Evolutionary conservation across 371 early-diverging fungal species (phyloP), one percentile per base, ranked within the genome.

Genomic region (Parasitella parasitica): DNA sequence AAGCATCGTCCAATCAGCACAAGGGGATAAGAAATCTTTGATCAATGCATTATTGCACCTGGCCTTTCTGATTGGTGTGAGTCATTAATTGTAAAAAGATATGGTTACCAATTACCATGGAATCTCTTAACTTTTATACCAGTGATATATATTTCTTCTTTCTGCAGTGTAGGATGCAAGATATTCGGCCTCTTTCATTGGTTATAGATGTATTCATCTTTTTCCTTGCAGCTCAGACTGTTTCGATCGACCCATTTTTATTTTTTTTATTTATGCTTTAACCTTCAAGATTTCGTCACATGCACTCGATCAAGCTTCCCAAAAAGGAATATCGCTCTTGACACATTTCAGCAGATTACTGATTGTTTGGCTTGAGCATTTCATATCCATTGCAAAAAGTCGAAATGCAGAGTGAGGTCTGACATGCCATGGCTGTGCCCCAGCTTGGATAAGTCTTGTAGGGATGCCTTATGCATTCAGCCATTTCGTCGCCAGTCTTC

Each of bases 21-120:
- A 9, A 28, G 18, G 11, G 27, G 49, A 49, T 59, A 56, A 32
- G 39, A 30, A 43, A 64, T 64, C 67, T 66, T 66, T 61, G 54
- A 71, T 71, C 71, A 67, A 71, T 71, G 71, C 71, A 67, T 53
- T 37, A 20, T 15, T 9, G n/a, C 16, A 50, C 39, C 28, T 16
- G 27, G 46, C 48, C 18, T 39, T 46, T 69, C 52, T 77, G 74
- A 77, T 77, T 77, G 77, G 77, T 77, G 74, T 77, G 77, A 77
- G 66, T 77, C 77, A 77, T 77, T 72, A 62, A 70, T 54, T 41
- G 61, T 61, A 56, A 53, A 54, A 34, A 34, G 52, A 34, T 34
- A 20, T 28, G 16, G 32, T 20, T 52, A 43, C 52, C 52, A 52
- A 54, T 35, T 35, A 38, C 1, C n/a, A n/a, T 35, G 15, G 24